These are phyloP conservation scores for Eucalyptus victrix DNA, from an alignment of 345 rosid species.

Conservation along the genomic window DNA sequence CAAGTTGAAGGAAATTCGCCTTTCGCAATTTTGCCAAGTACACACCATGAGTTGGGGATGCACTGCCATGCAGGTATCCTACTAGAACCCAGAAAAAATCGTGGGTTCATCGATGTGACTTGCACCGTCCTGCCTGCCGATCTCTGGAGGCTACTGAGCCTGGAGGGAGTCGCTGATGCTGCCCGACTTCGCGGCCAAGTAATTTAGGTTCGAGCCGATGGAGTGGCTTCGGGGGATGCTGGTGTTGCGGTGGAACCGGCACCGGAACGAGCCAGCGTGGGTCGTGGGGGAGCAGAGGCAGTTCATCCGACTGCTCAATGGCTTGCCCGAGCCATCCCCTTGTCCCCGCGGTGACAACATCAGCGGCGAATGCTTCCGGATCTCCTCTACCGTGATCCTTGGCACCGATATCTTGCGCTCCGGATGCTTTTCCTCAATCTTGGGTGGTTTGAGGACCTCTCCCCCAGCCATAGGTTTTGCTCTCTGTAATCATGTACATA, in stretches of 20 bases:
- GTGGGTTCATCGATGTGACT: not conserved
- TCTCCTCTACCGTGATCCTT: not conserved
- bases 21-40: not conserved
- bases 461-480: not conserved
- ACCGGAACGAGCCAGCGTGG: conserved; percentile 64
- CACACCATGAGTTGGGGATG: not conserved
- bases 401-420: not conserved
- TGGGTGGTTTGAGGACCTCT: conserved; percentile 1
- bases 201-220: conserved; percentile 44
- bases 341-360: not conserved
- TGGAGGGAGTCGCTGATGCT: not conserved
- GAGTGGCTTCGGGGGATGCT: conserved; percentile 42
- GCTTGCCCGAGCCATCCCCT: not conserved
- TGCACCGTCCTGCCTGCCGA: not conserved
- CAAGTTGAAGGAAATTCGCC: not conserved
- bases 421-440: not conserved
- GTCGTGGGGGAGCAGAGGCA: conserved; percentile 81
- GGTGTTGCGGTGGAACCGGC: conserved; percentile 44
- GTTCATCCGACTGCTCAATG: conserved; percentile 1
- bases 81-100: not conserved
- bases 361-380: not conserved
- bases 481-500: not conserved
- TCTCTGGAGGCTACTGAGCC: not conserved
- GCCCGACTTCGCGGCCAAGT: conserved; percentile 8
- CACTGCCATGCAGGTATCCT: not conserved